These are phyloP conservation scores for Sporisorium sorghi DNA, from an alignment of 1,284 basidiomycete species.

Conservation along the genomic window DNA sequence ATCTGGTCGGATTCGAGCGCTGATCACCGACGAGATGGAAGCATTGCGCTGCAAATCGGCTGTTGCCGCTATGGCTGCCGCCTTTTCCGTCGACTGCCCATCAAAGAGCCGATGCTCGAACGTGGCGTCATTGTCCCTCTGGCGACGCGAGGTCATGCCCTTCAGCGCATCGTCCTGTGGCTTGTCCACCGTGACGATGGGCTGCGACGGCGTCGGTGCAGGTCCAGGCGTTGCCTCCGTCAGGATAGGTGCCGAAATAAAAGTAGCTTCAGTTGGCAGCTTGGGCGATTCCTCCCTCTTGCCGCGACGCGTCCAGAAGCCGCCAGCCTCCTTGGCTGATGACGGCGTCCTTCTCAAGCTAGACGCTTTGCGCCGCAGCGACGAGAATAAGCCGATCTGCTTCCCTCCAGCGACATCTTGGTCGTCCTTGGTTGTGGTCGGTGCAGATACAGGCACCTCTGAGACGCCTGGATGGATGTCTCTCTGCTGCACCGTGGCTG, in stretches of 20 bases:
- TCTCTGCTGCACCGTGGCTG: constrained; percentile 1
- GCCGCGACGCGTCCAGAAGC: constrained; percentile 30
- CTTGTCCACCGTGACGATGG: constrained; percentile 15
- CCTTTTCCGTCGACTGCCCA: constrained; percentile 6
- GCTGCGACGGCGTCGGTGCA: constrained; percentile 18
- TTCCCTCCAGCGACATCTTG: constrained; percentile 29
- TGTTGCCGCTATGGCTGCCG: constrained; percentile 2
- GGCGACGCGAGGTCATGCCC: neutral
- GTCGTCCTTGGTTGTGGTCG: constrained; percentile 2
- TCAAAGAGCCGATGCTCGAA: constrained; percentile 40
- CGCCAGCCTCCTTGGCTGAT: constrained; percentile 22
- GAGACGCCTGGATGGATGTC: neutral
- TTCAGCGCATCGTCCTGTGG: neutral
- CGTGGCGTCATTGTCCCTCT: constrained; percentile 16
- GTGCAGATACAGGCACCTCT: constrained; percentile 9
- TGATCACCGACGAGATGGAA: constrained; percentile 38
- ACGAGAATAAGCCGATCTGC: constrained; percentile 49
- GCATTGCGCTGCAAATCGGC: constrained; percentile 35
- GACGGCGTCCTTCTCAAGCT: constrained; percentile 37
- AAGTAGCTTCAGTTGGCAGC: constrained; percentile 25
- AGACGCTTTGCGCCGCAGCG: constrained; percentile 54
- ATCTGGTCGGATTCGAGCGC: constrained; percentile 31
- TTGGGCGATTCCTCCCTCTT: constrained; percentile 41
- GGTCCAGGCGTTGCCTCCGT: constrained; percentile 23
- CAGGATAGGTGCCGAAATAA: constrained; percentile 45